Percentiles rank a stretch among this genome's conserved stretches.
These are phyloP conservation scores for Crithidia fasciculata DNA, from an alignment of 208 protist genomes.

Conservation along the genomic window DNA sequence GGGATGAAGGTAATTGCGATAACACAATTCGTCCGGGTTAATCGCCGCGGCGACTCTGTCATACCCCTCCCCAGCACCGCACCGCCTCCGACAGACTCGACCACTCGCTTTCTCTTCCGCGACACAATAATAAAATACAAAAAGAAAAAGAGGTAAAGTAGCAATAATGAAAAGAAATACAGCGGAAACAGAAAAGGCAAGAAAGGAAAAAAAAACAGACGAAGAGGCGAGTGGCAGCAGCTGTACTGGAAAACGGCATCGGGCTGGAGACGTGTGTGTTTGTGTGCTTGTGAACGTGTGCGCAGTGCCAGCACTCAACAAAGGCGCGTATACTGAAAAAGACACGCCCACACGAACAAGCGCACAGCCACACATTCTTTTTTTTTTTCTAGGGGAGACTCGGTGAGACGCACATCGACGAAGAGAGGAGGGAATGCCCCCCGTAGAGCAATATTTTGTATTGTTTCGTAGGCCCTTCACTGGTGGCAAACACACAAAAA, in stretches of 20 bases:
- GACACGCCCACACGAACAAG: background rate
- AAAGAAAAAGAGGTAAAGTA: background rate
- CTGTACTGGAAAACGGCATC: too few relatives aligned
- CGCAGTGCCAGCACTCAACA: background rate
- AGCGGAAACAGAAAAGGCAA: background rate
- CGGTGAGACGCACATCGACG: slow-evolving; percentile 23
- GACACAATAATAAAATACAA: background rate
- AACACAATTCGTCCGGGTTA: slow-evolving; percentile 31
- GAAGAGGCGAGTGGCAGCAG: background rate
- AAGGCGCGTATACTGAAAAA: background rate
- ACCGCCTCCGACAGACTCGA: background rate
- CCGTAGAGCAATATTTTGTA: slow-evolving; percentile 37
- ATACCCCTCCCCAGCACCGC: background rate
- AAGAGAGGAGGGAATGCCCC: slow-evolving; percentile 46
- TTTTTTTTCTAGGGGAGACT: background rate
- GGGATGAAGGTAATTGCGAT: slow-evolving; percentile 16
- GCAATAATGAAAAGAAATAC: slow-evolving; percentile 4
- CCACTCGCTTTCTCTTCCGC: background rate
- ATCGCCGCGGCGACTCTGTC: slow-evolving; percentile 9
- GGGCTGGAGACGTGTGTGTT: too few relatives aligned
- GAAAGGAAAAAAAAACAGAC: background rate
- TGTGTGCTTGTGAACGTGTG: too few relatives aligned
- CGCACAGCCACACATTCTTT: too few relatives aligned
- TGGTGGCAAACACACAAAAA: background rate
- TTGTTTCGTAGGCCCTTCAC: slow-evolving; percentile 10